These are phyloP conservation scores for Curvularia hawaiiensis DNA, from an alignment of 2,329 filamentous ascomycete species.

Conservation along the genomic window DNA sequence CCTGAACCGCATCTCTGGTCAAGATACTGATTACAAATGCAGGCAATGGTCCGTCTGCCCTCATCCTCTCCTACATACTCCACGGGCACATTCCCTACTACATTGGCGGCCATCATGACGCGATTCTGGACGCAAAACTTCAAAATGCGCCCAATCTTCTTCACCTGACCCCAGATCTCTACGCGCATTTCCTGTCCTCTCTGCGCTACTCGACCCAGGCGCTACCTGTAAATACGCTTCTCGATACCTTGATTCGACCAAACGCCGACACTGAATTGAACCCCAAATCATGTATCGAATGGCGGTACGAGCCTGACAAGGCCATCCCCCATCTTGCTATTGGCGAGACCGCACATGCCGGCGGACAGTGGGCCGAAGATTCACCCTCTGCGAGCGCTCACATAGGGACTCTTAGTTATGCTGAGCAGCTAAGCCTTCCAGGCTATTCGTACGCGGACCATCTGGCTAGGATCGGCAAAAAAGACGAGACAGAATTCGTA, in stretches of 20 bases:
- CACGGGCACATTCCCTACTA: constrained; percentile 66
- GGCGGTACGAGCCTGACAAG: constrained; percentile 57
- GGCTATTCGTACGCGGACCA: constrained; percentile 64
- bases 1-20: not conserved
- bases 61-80: constrained; percentile 67
- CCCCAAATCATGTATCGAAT: constrained; percentile 58
- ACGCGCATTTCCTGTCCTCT: constrained; percentile 63
- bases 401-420: constrained; percentile 66
- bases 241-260: constrained; percentile 64
- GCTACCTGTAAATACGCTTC: constrained; percentile 63
- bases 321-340: constrained; percentile 61
- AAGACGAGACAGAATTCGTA: constrained; percentile 54
- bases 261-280: constrained; percentile 63
- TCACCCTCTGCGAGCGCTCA: constrained; percentile 58
- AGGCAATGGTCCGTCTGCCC: constrained; percentile 67
- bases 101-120: constrained; percentile 61
- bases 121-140: constrained; percentile 62
- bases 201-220: constrained; percentile 67
- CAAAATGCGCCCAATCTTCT: constrained; percentile 54
- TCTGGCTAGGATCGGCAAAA: constrained; percentile 50
- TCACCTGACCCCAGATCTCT: constrained; percentile 56
- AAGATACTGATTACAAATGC: constrained; percentile 33
- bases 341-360: constrained; percentile 56
- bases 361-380: constrained; percentile 65
- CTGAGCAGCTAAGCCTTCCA: constrained; percentile 65